These are phyloP conservation scores for Pichia gijzeniarum DNA, from an alignment of 805 yeast species.

Conservation along the genomic window DNA sequence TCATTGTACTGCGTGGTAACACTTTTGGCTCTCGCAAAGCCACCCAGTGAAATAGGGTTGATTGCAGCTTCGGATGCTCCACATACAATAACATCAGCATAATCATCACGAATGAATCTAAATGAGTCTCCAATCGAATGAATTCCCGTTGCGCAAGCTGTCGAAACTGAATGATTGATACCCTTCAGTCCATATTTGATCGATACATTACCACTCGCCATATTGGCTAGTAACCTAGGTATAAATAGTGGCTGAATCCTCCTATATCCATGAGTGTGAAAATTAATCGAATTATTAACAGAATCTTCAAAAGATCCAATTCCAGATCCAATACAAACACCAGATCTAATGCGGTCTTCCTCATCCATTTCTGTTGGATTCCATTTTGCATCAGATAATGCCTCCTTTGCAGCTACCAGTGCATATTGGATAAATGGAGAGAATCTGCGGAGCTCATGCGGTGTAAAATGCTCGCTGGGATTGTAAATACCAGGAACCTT, in stretches of 20 bases:
- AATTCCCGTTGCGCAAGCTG: constrained; percentile 97
- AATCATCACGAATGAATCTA: constrained; percentile 70
- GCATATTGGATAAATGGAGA: constrained; percentile 78
- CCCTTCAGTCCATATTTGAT: constrained; percentile 74
- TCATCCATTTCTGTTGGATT: constrained; percentile 28
- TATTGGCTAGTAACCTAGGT: constrained; percentile 77
- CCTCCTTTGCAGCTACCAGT: constrained; percentile 68
- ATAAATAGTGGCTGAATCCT: constrained; percentile 81
- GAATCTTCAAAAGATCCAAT: constrained; percentile 80
- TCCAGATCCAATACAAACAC: constrained; percentile 90
- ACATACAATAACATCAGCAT: constrained; percentile 81
- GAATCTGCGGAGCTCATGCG: constrained; percentile 48
- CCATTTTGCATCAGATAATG: constrained; percentile 62
- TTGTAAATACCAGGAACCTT: constrained; percentile 35
- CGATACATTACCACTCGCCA: constrained; percentile 92
- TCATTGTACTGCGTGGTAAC: constrained; percentile 60
- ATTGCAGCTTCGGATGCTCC: constrained; percentile 91
- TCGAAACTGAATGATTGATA: constrained; percentile 80
- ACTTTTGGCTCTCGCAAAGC: constrained; percentile 85
- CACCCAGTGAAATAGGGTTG: constrained; percentile 83
- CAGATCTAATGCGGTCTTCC: constrained; percentile 37
- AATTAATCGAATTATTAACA: constrained; percentile 50
- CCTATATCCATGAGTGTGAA: constrained; percentile 45
- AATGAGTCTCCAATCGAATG: constrained; percentile 92
- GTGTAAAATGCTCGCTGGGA: constrained; percentile 41